phyloP scores from a whole-genome alignment of 176 grass and related monocot genomes.

The Pontederia paniculata region DNA sequence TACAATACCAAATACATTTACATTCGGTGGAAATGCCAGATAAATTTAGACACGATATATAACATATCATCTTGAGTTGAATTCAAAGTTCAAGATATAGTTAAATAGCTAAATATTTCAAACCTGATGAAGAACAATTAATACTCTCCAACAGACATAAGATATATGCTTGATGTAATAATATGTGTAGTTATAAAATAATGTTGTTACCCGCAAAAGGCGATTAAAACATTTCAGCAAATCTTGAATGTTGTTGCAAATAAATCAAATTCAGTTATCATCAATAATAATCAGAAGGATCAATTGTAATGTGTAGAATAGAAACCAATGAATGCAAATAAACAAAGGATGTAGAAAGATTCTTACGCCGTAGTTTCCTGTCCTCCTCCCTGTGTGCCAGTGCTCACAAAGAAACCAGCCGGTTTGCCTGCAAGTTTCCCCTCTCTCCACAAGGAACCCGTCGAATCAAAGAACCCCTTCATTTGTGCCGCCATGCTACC shows the following conservation, averaged over 20 bases:
- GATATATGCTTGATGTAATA: neutral
- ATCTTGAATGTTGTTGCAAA: no score
- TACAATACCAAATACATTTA: no score
- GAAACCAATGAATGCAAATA: neutral
- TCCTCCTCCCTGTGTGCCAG: slow-evolving; percentile 16
- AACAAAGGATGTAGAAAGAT: neutral
- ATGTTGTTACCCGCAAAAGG: no score
- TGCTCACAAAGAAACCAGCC: slow-evolving; percentile 19
- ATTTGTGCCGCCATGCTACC: slow-evolving; percentile 19
- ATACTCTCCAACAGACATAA: no score
- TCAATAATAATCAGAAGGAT: neutral
- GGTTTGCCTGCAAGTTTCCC: slow-evolving; percentile 15
- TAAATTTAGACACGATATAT: no score
- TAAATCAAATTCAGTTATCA: no score
- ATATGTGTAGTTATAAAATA: neutral
- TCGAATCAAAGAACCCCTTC: slow-evolving; percentile 19
- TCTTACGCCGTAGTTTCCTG: slow-evolving; percentile 19
- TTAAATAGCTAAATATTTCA: no score
- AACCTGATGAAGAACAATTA: no score
- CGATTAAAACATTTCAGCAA: no score
- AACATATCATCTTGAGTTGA: no score
- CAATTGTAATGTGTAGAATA: neutral
- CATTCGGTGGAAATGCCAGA: no score
- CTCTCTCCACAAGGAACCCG: slow-evolving; percentile 6
- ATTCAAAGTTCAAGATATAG: no score